These are phyloP conservation scores for Aspergillus pseudonomiae DNA, from an alignment of 2,329 filamentous ascomycete genomes.

Conservation along the genomic window DNA sequence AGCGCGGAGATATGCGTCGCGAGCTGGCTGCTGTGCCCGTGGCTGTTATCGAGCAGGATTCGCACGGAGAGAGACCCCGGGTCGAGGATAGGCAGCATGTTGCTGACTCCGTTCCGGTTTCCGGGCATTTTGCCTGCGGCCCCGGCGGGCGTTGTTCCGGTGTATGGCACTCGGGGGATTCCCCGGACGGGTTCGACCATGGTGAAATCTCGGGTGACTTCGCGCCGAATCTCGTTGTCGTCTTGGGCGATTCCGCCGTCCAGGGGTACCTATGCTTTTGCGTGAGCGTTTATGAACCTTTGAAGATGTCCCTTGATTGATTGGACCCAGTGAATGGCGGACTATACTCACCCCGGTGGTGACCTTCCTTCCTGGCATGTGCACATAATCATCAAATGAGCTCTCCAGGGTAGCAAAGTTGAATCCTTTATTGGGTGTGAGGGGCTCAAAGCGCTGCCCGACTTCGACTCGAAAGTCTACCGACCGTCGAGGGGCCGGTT, in stretches of 20 bases:
- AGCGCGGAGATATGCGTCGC: neutral
- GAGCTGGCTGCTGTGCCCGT: neutral
- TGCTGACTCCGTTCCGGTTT: neutral
- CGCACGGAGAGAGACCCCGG: slow-evolving; percentile 12
- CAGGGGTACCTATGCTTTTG: slow-evolving; percentile 17
- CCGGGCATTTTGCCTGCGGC: neutral
- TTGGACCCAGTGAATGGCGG: neutral
- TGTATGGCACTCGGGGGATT: slow-evolving; percentile 3
- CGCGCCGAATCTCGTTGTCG: slow-evolving; percentile 15
- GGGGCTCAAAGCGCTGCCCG: slow-evolving; percentile 49
- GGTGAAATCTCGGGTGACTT: slow-evolving; percentile 11
- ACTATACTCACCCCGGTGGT: slow-evolving; percentile 26
- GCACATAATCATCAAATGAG: slow-evolving; percentile 49
- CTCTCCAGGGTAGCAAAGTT: slow-evolving; percentile 50
- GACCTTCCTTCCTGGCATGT: slow-evolving; percentile 49
- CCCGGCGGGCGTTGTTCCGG: neutral
- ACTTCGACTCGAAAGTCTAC: slow-evolving; percentile 47
- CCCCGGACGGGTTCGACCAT: slow-evolving; percentile 15
- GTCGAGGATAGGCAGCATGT: slow-evolving; percentile 11
- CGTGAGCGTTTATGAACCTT: neutral
- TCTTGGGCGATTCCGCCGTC: slow-evolving; percentile 19
- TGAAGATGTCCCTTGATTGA: neutral
- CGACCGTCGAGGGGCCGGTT: slow-evolving; percentile 38
- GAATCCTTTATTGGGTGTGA: slow-evolving; percentile 40
- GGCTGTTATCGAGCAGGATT: slow-evolving; percentile 10